Evolutionary conservation across 2,329 filamentous ascomycete genomes (phyloP).

Genomic region (Cladorrhinum sp.): DNA sequence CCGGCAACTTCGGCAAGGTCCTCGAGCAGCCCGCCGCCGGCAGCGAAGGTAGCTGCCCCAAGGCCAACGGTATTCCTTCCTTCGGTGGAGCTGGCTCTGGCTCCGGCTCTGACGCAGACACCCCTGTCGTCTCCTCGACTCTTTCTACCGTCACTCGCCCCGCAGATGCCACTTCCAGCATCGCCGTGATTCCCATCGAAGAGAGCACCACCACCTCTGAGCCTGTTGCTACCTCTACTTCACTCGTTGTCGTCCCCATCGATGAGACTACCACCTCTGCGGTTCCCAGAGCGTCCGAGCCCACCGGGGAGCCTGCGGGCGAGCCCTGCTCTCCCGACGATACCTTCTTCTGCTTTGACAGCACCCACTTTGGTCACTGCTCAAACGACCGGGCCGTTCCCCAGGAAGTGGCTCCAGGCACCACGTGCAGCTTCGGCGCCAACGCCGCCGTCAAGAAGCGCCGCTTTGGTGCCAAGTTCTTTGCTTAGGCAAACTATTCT

Average conservation of each 20-base stretch:
- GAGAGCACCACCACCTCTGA: neutral
- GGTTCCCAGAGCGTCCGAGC: neutral
- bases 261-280: neutral
- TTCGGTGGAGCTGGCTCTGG: conserved; percentile 17
- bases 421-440: conserved; percentile 16
- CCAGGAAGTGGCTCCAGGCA: conserved; percentile 23
- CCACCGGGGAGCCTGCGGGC: neutral
- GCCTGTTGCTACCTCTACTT: neutral
- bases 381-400: conserved; percentile 19
- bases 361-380: conserved; percentile 22
- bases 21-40: conserved; percentile 21
- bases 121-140: neutral
- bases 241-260: neutral
- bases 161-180: neutral
- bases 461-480: conserved; percentile 13
- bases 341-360: conserved; percentile 23
- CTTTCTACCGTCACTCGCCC: neutral
- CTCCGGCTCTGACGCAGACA: neutral
- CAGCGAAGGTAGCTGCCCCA: conserved; percentile 21
- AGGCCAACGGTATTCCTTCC: conserved; percentile 16
- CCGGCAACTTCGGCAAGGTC: conserved; percentile 25
- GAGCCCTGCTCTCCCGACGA: conserved; percentile 22
- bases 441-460: conserved; percentile 8
- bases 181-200: neutral
- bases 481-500: too few species aligned